Conservation (phyloP, 139 green algal species). For the Volvox africanus region DNA sequence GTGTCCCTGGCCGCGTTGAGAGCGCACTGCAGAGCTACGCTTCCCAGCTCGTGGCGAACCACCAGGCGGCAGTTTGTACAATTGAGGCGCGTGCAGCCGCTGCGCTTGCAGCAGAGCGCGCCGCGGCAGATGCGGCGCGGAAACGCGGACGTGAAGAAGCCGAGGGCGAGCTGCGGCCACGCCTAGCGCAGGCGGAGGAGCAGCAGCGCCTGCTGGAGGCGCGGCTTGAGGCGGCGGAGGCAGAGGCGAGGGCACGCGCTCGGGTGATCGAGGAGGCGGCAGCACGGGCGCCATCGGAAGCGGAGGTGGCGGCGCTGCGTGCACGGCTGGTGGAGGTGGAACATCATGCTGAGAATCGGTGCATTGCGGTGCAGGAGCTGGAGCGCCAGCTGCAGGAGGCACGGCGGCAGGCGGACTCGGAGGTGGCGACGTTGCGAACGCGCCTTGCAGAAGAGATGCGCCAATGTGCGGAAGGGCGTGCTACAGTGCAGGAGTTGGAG, state of each 20-base stretch:
- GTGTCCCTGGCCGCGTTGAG: conserved; percentile 18
- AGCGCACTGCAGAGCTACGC: conserved; percentile 9
- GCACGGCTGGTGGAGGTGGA: background rate
- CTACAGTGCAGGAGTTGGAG: background rate
- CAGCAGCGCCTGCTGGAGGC: background rate
- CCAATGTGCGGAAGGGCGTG: background rate
- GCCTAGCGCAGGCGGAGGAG: conserved; percentile 10
- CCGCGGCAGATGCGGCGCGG: background rate
- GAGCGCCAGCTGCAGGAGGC: background rate
- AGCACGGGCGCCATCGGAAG: background rate
- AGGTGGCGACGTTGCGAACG: background rate
- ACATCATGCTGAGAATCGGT: background rate
- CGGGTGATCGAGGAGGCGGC: background rate
- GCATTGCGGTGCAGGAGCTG: background rate
- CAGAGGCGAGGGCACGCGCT: background rate
- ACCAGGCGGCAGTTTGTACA: background rate
- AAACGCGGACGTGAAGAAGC: background rate
- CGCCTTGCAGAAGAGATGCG: background rate
- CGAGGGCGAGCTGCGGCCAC: background rate
- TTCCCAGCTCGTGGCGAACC: background rate
- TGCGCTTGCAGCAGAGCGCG: conserved; percentile 2
- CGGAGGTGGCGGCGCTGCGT: background rate
- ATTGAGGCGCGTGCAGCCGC: conserved; percentile 12
- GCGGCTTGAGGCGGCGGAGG: background rate
- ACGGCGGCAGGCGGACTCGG: background rate